Evolutionary conservation across 352 stramenopile genomes (phyloP).

Genomic region (Elongisporangium senticosum): DNA sequence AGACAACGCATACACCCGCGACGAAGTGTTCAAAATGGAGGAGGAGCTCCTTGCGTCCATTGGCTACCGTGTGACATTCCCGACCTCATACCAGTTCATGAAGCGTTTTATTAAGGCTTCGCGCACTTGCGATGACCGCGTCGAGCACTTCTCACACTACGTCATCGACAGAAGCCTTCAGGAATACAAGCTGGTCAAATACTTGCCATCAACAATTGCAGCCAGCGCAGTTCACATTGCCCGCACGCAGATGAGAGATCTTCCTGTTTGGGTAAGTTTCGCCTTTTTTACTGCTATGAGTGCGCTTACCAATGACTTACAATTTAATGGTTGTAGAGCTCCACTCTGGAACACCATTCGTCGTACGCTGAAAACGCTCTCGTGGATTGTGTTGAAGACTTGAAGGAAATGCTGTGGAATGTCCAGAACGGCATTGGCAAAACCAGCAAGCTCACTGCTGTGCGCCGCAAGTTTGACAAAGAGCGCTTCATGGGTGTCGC

Average conservation of each 20-base stretch:
- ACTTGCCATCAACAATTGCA: constrained; percentile 96
- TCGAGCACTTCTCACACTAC: constrained; percentile 94
- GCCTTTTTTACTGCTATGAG: background rate
- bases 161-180: constrained; percentile 97
- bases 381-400: constrained; percentile 53
- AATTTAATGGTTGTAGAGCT: constrained; percentile 30
- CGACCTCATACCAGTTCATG: constrained; percentile 82
- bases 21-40: constrained; percentile 83
- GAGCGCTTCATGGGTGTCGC: constrained; percentile 73
- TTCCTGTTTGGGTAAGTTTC: constrained; percentile 66
- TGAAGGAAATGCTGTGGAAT: constrained; percentile 82
- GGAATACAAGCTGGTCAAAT: constrained; percentile 98
- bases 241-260: constrained; percentile 67
- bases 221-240: constrained; percentile 97
- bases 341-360: constrained; percentile 69
- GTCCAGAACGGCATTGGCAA: constrained; percentile 60
- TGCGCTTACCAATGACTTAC: constrained; percentile 8
- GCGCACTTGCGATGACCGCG: constrained; percentile 57
- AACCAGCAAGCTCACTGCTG: constrained; percentile 72
- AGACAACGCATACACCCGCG: constrained; percentile 91
- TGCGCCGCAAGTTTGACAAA: constrained; percentile 83
- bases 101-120: constrained; percentile 85
- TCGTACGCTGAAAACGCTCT: constrained; percentile 66
- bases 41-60: constrained; percentile 65
- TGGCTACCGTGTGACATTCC: constrained; percentile 76